Percentiles rank a stretch among this genome's conserved stretches.
phyloP scores from a whole-genome alignment of 106 monocot species.

The Cymbidium sinense region DNA sequence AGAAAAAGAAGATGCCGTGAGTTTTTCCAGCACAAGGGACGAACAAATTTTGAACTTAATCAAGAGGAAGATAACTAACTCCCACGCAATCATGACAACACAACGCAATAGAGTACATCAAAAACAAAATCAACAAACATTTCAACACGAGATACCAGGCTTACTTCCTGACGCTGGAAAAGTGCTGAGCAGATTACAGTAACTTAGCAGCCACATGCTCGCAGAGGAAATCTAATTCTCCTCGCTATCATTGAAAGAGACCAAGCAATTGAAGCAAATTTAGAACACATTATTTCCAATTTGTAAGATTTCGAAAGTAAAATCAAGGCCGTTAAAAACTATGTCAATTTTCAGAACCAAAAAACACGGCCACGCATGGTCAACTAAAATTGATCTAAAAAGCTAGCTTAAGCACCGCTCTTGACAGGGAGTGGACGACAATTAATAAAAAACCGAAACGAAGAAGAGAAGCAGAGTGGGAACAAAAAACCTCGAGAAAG shows the following conservation, averaged over 20 bases:
- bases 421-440: not conserved
- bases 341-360: not conserved
- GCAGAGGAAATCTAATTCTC: not conserved
- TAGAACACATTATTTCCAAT: not conserved
- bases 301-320: not conserved
- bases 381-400: not conserved
- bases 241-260: not conserved
- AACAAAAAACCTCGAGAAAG: slow-evolving; percentile 60
- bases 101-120: not conserved
- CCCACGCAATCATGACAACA: not conserved
- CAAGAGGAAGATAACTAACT: not conserved
- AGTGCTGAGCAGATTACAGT: not conserved
- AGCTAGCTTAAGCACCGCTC: not conserved
- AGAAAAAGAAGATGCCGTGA: not conserved
- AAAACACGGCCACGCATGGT: not conserved
- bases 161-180: not conserved
- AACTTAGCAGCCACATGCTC: not conserved
- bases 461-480: not conserved
- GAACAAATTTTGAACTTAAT: not conserved
- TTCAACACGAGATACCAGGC: not conserved
- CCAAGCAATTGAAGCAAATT: not conserved
- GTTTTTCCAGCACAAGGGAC: not conserved
- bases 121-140: not conserved
- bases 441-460: not conserved
- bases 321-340: not conserved